Evolutionary conservation across 768 basidiomycete genomes (phyloP), one percentile per base, ranked within the genome.

Genomic region (Tylopilus rubrobrunneus): DNA sequence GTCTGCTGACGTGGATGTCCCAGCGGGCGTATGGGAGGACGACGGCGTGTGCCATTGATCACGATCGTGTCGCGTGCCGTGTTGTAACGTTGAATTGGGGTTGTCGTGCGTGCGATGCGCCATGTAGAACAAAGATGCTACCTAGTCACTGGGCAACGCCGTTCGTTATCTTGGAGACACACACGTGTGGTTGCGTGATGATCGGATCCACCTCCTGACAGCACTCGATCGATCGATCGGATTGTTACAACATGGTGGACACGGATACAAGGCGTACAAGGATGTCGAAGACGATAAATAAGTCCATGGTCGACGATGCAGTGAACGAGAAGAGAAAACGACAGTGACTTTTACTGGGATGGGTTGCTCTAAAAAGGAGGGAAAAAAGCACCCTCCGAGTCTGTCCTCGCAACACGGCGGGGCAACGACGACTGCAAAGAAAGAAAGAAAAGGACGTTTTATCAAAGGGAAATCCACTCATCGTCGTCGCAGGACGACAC

Each of bases 1-100:
- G 25, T 17, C 45, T 49, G 39, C 55, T 50, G 7, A 7, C 21
- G 33, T 33, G 39, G 42, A 27, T 33, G 2, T 5, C 25, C 25
- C 41, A 58, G 58, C 66, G 0, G 70, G 57, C 4, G 72, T 67
- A 12, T 76, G 74, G 76, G 55, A 55, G 5, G 59, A 73, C 36
- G 61, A 70, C 2, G 76, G 76, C 4, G 49, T 53, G 4, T 76
- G 74, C 21, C 44, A 63, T 15, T 67, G 53, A 61, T 25, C 3
- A 17, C 12, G 33, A 23, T 7, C 29, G 23, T 2, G 25, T 25
- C 40, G 39, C 17, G 17, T n/a, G 2, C 17, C 37, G 39, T 7
- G n/a, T n/a, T n/a, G n/a, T n/a, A n/a, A n/a, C n/a, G 39, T 15
- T 1, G 37, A 31, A 31, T 31, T 31, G n/a, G 29, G 29, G 29